These are phyloP conservation scores for Cercospora sp. DNA, from an alignment of 2,329 filamentous ascomycete genomes.

Conservation along the genomic window DNA sequence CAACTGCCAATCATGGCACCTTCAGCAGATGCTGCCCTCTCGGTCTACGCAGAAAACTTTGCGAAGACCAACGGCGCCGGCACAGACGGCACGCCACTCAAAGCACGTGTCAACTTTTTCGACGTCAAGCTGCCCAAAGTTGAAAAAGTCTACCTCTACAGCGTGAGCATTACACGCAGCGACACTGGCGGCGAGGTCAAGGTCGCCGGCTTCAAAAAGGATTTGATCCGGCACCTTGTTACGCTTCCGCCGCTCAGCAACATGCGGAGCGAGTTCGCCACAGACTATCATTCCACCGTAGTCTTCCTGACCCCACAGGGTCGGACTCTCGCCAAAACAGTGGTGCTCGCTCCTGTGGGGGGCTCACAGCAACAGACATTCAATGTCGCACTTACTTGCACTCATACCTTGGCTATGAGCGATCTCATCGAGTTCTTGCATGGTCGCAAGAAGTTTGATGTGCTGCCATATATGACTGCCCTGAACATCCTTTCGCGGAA, in stretches of 20 bases:
- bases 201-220: background rate
- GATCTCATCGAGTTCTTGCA: background rate
- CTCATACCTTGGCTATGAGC: background rate
- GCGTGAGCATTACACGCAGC: background rate
- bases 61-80: background rate
- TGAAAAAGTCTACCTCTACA: background rate
- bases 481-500: slow-evolving; percentile 11
- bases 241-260: background rate
- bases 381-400: background rate
- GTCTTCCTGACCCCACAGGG: background rate
- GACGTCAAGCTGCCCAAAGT: background rate
- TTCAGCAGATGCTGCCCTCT: background rate
- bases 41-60: background rate
- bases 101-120: slow-evolving; percentile 5
- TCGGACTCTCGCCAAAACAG: background rate
- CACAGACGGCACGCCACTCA: background rate
- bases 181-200: background rate
- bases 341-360: background rate
- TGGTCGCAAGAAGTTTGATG: background rate
- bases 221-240: background rate
- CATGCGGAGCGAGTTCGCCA: background rate
- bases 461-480: background rate
- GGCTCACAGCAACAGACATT: background rate
- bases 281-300: background rate
- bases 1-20: background rate